phyloP scores from a whole-genome alignment of 805 yeast species.

The Metschnikowia dekortorum region DNA sequence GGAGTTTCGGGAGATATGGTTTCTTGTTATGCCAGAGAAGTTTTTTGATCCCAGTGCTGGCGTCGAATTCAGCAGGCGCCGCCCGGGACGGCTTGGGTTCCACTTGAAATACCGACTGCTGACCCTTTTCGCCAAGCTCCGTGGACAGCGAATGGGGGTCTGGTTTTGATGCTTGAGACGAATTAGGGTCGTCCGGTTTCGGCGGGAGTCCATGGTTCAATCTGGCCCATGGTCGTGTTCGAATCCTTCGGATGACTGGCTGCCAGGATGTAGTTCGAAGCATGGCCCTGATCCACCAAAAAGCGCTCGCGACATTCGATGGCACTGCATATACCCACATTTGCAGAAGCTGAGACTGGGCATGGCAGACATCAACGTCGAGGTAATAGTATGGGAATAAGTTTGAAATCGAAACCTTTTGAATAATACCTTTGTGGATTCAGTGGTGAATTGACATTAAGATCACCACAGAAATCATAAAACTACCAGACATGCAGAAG shows the following conservation, averaged over 20 bases:
- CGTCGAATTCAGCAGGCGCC: slow-evolving; percentile 17
- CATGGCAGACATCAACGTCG: too few species aligned
- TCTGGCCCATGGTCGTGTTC: neutral
- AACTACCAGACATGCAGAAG: too few species aligned
- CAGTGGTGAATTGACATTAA: too few species aligned
- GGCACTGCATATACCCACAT: neutral
- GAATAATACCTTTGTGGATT: too few species aligned
- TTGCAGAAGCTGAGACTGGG: too few species aligned
- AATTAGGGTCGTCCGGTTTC: neutral
- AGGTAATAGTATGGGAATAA: too few species aligned
- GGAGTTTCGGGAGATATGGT: slow-evolving; percentile 40
- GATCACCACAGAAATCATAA: too few species aligned
- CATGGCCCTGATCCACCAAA: neutral
- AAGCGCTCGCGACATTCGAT: neutral
- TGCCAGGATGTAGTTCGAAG: slow-evolving; percentile 1
- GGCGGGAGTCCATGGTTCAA: neutral
- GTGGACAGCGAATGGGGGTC: neutral
- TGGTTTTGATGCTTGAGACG: neutral
- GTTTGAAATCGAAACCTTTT: too few species aligned
- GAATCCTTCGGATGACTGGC: neutral
- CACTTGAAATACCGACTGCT: slow-evolving; percentile 6
- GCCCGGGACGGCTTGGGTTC: slow-evolving; percentile 9
- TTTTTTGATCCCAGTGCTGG: slow-evolving; percentile 10
- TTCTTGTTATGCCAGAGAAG: slow-evolving; percentile 34
- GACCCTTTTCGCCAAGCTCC: neutral